Evolutionary conservation across 768 basidiomycete species (phyloP).

Genomic region (Boletus eberwhitei): DNA sequence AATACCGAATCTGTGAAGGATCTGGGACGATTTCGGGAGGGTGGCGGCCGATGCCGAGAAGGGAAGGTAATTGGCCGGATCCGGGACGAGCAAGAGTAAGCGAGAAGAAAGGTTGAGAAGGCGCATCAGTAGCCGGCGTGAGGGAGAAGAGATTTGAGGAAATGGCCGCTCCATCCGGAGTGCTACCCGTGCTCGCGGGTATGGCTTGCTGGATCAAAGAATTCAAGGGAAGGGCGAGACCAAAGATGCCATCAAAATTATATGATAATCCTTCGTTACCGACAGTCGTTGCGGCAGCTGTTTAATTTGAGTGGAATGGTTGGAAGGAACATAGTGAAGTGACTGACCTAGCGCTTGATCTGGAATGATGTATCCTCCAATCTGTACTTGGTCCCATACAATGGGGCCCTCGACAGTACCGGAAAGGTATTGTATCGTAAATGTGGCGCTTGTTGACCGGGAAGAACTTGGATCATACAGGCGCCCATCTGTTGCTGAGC

Average conservation of each 20-base stretch:
- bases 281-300: conserved; percentile 60
- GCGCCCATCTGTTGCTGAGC: conserved; percentile 42
- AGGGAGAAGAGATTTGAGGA: conserved; percentile 71
- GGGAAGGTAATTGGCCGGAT: conserved; percentile 49
- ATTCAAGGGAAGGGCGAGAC: conserved; percentile 70
- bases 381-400: conserved; percentile 60
- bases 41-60: conserved; percentile 69
- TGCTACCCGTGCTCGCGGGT: conserved; percentile 45
- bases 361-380: conserved; percentile 63
- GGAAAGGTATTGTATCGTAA: conserved; percentile 56
- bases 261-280: conserved; percentile 53
- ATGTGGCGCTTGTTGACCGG: conserved; percentile 38
- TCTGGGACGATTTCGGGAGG: conserved; percentile 51
- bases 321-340: not conserved
- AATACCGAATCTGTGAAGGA: conserved; percentile 50
- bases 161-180: conserved; percentile 63
- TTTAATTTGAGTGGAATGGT: not conserved
- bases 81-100: conserved; percentile 69
- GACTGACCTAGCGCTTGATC: conserved; percentile 68
- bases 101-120: conserved; percentile 62
- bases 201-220: conserved; percentile 58
- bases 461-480: conserved; percentile 57
- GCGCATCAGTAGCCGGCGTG: conserved; percentile 49
- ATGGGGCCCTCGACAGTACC: conserved; percentile 61
- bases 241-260: conserved; percentile 65